These are phyloP conservation scores for Fragilaria crotonensis DNA, from an alignment of 108 stramenopile species.

Conservation along the genomic window DNA sequence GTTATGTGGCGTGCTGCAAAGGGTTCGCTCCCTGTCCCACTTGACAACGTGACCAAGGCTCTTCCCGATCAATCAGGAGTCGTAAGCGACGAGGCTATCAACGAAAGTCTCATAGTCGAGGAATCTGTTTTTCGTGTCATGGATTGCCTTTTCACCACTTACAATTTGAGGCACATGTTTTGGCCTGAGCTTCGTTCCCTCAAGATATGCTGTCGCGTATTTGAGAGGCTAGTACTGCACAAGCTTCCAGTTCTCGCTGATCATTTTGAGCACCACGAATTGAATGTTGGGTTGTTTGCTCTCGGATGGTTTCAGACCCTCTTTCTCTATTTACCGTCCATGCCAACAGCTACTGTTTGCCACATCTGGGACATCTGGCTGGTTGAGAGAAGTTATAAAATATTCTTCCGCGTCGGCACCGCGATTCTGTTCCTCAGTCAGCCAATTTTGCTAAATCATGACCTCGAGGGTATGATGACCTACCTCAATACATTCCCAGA, in stretches of 20 bases:
- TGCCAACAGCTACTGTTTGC: slow-evolving; percentile 83
- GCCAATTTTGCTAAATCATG: slow-evolving; percentile 78
- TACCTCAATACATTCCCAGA: slow-evolving; percentile 89
- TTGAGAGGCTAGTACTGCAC: slow-evolving; percentile 69
- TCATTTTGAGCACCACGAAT: slow-evolving; percentile 86
- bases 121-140: slow-evolving; percentile 72
- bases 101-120: slow-evolving; percentile 59
- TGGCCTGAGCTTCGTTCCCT: slow-evolving; percentile 84
- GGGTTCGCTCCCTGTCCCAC: slow-evolving; percentile 36
- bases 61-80: neutral
- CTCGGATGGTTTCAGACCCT: slow-evolving; percentile 89
- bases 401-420: slow-evolving; percentile 84
- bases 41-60: slow-evolving; percentile 4
- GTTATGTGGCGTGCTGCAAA: slow-evolving; percentile 54
- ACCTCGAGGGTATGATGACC: slow-evolving; percentile 90
- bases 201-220: slow-evolving; percentile 80
- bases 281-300: slow-evolving; percentile 85
- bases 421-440: slow-evolving; percentile 86
- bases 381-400: slow-evolving; percentile 84
- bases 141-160: slow-evolving; percentile 71
- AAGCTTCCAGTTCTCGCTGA: slow-evolving; percentile 85
- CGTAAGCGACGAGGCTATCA: slow-evolving; percentile 18
- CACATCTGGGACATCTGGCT: slow-evolving; percentile 93
- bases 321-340: slow-evolving; percentile 86
- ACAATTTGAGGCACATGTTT: slow-evolving; percentile 81